Base-by-base conservation (phyloP, 805 yeast species). In the Candida vartiovaarae region DNA sequence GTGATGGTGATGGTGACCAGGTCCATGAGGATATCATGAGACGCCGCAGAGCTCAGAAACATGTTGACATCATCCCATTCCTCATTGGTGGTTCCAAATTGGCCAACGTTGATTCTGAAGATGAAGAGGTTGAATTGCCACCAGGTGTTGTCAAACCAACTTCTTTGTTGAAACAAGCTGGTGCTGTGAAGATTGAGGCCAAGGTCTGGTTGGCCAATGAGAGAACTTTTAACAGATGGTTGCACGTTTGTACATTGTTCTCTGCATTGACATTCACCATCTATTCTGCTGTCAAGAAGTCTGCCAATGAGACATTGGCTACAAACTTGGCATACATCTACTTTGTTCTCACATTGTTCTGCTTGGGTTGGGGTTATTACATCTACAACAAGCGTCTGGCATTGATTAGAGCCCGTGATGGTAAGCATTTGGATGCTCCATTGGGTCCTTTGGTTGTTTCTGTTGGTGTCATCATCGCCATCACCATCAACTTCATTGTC, bases 191-290 rank as follows among this genome's bases (percentile, higher is more conserved):
- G 65, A 90, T 93, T 46, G 99, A 93, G 68, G 95, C 98, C 29
- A 93, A 93, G 61, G 99, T 93, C 10, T 93, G 98, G 97, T 73
- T 93, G 51, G 99, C 99, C 28, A 93, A 93, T 60, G 99, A 93
- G 68, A 83, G 99, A 64, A 93, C 99, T 4, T 91, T 90, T 68
- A 83, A 87, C 70, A 78, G 95, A 64, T 93, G 99, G 99, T 71
- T 93, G 52, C 89, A 84, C 49, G 91, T 91, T 24, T 84, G 95
- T 10, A 79, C 95, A 0, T 69, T 93, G 60, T 72, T 93, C 53
- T 80, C 95, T 23, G 81, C 90, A 0, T 67, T 93, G 55, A 88
- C 98, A 0, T 89, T 90, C 59, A 74, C 93, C 11, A 76, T 93
- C 43, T 86, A 86, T 67, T 76, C 81, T 34, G 82, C 95, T 8